Conservation (phyloP, 768 basidiomycete genomes). For the Neoboletus magnificus region DNA sequence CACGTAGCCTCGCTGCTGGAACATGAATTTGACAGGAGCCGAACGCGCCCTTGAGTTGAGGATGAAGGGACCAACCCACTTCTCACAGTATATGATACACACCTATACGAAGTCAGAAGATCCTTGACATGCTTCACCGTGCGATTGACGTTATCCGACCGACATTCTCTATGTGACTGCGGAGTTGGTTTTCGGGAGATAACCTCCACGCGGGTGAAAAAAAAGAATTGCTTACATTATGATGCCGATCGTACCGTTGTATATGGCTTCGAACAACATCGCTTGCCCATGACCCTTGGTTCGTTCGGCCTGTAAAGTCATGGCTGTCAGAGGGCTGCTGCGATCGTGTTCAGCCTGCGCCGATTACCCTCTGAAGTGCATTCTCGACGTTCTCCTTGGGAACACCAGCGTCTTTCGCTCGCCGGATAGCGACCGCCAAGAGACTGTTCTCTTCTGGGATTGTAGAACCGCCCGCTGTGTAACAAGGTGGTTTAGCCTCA, state of each 20-base stretch:
- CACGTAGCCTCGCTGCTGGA: constrained; percentile 53
- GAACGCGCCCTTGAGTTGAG: constrained; percentile 48
- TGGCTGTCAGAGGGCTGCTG: background rate
- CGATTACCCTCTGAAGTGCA: constrained; percentile 50
- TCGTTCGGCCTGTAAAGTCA: constrained; percentile 41
- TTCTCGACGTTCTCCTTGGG: constrained; percentile 70
- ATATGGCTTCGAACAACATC: constrained; percentile 60
- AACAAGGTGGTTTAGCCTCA: background rate
- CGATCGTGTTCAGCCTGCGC: background rate
- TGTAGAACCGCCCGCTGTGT: constrained; percentile 51
- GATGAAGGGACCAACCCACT: background rate
- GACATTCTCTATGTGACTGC: constrained; percentile 45
- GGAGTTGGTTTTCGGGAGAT: constrained; percentile 16
- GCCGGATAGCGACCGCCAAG: constrained; percentile 52
- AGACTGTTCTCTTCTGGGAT: constrained; percentile 54
- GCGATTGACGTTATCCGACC: constrained; percentile 63
- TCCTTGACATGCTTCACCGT: constrained; percentile 57
- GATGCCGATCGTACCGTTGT: constrained; percentile 55
- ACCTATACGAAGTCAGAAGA: constrained; percentile 49
- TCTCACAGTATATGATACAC: constrained; percentile 5
- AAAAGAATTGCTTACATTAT: constrained; percentile 48
- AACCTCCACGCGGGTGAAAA: background rate
- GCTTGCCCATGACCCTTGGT: constrained; percentile 46
- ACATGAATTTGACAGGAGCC: constrained; percentile 65
- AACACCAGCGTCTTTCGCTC: constrained; percentile 54